A percentile compares a stretch with the other conserved stretches of the same genome.
Evolutionary conservation across 202 grass and related monocot genomes (phyloP).

Genomic region (Cymbopogon flexuosus): DNA sequence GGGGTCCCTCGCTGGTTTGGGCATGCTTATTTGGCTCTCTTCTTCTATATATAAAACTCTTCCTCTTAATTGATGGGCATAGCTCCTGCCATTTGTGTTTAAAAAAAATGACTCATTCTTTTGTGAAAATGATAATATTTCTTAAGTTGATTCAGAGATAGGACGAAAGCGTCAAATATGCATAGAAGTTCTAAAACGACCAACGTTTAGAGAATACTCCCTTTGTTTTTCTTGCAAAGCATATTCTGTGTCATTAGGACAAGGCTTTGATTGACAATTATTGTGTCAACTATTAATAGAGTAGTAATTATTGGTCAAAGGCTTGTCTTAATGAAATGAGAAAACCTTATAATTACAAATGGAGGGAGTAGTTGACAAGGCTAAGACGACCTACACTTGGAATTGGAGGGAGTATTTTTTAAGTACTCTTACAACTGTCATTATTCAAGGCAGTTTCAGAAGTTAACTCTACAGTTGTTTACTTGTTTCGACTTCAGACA

Average conservation of each 20-base stretch:
- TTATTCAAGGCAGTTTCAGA: not conserved
- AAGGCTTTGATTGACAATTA: not conserved
- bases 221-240: not conserved
- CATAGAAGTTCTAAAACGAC: not conserved
- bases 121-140: too few relatives aligned
- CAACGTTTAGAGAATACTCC: not conserved
- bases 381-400: not conserved
- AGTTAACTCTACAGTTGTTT: not conserved
- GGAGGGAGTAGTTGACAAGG: not conserved
- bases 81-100: too few relatives aligned
- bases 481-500: conserved; percentile 32
- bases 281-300: not conserved
- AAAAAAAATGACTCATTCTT: too few relatives aligned
- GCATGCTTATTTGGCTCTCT: not conserved
- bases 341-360: not conserved
- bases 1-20: not conserved
- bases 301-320: not conserved
- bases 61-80: not conserved
- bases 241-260: not conserved
- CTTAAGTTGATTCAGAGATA: not conserved
- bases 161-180: not conserved
- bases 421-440: not conserved
- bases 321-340: not conserved
- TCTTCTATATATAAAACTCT: not conserved
- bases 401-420: not conserved